These are phyloP conservation scores for Elongisporangium anandrum DNA, from an alignment of 352 stramenopile genomes.

Conservation along the genomic window DNA sequence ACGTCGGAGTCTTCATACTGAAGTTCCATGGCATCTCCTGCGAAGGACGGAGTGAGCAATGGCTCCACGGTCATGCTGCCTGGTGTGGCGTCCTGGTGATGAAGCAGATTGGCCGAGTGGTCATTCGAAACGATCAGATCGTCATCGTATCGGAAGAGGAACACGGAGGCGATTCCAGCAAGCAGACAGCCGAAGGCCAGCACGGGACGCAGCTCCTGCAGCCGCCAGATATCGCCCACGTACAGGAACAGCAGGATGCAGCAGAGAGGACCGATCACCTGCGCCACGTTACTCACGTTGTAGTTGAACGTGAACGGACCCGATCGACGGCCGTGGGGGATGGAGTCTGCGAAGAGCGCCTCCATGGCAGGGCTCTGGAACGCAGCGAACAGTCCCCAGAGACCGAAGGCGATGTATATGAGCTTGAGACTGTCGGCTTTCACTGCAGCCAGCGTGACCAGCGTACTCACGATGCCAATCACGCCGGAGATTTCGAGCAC, in stretches of 20 bases:
- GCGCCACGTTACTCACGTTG: conserved; percentile 67
- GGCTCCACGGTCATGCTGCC: conserved; percentile 6
- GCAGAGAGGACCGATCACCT: conserved; percentile 48
- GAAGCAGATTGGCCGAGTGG: neutral
- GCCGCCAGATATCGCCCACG: conserved; percentile 58
- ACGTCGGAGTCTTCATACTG: conserved; percentile 8
- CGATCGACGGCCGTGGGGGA: conserved; percentile 56
- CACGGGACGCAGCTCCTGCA: conserved; percentile 48
- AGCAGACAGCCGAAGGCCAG: conserved; percentile 58
- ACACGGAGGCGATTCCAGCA: conserved; percentile 31
- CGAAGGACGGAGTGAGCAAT: conserved; percentile 53
- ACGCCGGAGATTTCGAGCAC: conserved; percentile 60
- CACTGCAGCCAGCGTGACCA: conserved; percentile 59
- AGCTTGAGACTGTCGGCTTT: conserved; percentile 33
- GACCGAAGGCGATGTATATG: conserved; percentile 57
- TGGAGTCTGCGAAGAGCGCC: conserved; percentile 72
- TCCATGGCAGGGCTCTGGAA: conserved; percentile 71
- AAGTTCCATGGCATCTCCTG: conserved; percentile 35
- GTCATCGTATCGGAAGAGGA: conserved; percentile 66
- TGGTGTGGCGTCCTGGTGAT: neutral
- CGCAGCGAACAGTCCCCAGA: conserved; percentile 66
- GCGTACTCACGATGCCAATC: conserved; percentile 36
- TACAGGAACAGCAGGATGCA: conserved; percentile 63
- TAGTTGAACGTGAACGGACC: conserved; percentile 83
- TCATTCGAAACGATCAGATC: conserved; percentile 20